Conservation (phyloP, 2,329 filamentous ascomycete species). For the Epichloe festucae region DNA sequence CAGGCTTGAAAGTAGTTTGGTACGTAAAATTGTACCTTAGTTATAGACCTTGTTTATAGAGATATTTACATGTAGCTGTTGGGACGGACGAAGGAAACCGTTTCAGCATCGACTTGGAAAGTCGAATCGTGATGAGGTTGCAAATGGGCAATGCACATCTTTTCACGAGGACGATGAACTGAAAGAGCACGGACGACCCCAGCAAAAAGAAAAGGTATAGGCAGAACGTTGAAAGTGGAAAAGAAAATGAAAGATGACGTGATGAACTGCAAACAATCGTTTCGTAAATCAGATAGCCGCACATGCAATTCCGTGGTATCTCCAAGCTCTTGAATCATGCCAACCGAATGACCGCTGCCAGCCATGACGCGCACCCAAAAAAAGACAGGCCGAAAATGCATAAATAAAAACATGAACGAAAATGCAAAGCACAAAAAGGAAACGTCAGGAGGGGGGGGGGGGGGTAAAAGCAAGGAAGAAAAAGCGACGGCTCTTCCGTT, state of each 20-base stretch:
- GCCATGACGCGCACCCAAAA: constrained; percentile 2
- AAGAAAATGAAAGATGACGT: no score
- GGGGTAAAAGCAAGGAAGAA: not conserved
- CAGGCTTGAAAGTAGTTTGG: no score
- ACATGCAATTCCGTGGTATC: constrained; percentile 10
- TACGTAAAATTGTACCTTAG: no score
- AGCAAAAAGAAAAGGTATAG: not conserved
- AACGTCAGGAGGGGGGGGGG: not conserved
- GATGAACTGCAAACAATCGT: not conserved
- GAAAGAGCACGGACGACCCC: not conserved
- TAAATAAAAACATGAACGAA: not conserved
- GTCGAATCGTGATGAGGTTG: not conserved
- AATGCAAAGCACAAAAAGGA: not conserved
- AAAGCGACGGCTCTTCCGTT: not conserved
- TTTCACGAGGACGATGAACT: not conserved
- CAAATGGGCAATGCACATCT: not conserved
- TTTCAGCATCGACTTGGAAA: not conserved
- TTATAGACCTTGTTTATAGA: not conserved
- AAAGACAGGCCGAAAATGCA: not conserved
- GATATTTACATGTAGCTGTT: not conserved
- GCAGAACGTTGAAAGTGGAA: no score
- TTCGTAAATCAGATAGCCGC: constrained; percentile 1
- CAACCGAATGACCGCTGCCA: constrained; percentile 5
- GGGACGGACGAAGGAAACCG: not conserved
- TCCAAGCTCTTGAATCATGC: constrained; percentile 9